Base-by-base conservation (phyloP, 495 filamentous ascomycete species). In the Xylaria intraflava region DNA sequence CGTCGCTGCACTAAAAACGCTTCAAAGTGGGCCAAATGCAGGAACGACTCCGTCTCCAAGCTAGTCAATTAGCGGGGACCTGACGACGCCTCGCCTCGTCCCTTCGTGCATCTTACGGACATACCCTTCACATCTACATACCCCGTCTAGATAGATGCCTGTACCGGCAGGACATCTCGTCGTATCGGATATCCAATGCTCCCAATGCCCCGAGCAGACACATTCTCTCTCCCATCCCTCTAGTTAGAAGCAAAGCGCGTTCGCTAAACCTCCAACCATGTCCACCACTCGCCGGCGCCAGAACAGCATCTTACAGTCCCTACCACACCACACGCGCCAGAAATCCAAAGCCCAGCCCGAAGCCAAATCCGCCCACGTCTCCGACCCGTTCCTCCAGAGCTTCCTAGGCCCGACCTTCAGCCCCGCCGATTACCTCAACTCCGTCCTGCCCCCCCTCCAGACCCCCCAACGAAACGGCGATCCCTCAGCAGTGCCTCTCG, bases 391-490 rank as follows among this genome's bases (percentile, higher is more conserved):
- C 47, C 77, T 82, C 46, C 78, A 74, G 46, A 82, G 80, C 53
- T 96, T 95, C 67, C 75, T 88, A 24, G 72, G 77, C 41, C 79
- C 83, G 10, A 77, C 83, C 47, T 96, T 95, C 67, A 86, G 91
- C 69, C 78, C 88, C 16, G 85, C 81, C 60, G 80, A 85, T 33
- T 95, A 89, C 69, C 81, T 95, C 61, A 95, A 96, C 68, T 72
- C 79, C 42, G 77, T 79, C 11, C 78, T 96, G 7, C 86, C 89
- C 6, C 62, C 82, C 6, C 75, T 88, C 3, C 78, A 83, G 23
- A 78, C 58, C 9, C 46, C 60, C 23, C 14, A 51, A 33, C 50
- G 47, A 10, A 35, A 59, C 41, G 61, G 46, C 30, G 69, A 72
- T 17, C 68, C 72, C 17, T 68, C 66, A 22, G 72, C 82, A 17